These are phyloP conservation scores for Besnoitia besnoiti DNA, from an alignment of 169 alveolate species.

Conservation along the genomic window DNA sequence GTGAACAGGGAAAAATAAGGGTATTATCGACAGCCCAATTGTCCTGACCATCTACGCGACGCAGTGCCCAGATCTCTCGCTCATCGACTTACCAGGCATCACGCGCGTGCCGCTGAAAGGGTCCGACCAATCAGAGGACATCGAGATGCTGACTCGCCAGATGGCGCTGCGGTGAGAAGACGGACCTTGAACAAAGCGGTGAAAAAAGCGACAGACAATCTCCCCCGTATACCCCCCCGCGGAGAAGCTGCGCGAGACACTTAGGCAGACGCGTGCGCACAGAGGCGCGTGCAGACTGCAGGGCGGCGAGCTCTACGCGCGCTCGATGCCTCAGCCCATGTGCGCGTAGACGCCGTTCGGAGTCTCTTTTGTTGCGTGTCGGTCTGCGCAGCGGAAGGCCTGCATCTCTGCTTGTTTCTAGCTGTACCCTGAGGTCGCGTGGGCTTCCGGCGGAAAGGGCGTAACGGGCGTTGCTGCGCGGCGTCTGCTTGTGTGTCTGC, in stretches of 20 bases:
- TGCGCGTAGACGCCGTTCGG: neutral
- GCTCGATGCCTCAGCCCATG: no score
- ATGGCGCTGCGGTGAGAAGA: slow-evolving; percentile 68
- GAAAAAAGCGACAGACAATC: no score
- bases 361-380: neutral
- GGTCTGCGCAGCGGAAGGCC: neutral
- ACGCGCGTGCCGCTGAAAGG: slow-evolving; percentile 95
- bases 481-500: neutral
- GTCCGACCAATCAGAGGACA: slow-evolving; percentile 95
- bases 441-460: no score
- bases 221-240: no score
- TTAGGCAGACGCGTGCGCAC: no score
- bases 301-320: no score
- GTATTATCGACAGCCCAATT: slow-evolving; percentile 97
- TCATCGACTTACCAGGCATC: slow-evolving; percentile 99
- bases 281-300: no score
- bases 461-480: no score
- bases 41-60: slow-evolving; percentile 95
- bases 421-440: no score
- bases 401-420: neutral
- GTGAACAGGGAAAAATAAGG: slow-evolving; percentile 91
- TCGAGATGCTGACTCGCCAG: slow-evolving; percentile 94
- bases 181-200: no score
- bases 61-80: slow-evolving; percentile 96
- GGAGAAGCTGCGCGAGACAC: no score